Percentiles rank a stretch among this genome's conserved stretches.
Conservation (phyloP, 2,329 filamentous ascomycete genomes). For the Cladosporium sp. region DNA sequence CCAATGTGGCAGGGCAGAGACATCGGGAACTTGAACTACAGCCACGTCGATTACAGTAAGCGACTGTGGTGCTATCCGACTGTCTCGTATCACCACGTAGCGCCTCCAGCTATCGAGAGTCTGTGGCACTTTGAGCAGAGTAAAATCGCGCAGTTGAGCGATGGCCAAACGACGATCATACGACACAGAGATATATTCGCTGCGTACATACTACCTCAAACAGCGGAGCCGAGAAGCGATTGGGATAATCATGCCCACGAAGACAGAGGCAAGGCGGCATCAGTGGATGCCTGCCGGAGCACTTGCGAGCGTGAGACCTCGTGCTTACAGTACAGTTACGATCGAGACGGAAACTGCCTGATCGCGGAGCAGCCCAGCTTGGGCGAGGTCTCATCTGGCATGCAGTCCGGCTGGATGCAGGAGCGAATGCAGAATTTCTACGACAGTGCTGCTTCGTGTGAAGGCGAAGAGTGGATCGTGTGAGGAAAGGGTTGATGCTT, state of each 20-base stretch:
- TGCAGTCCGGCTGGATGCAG: slow-evolving; percentile 31
- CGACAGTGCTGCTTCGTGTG: background rate
- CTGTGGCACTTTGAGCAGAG: slow-evolving; percentile 35
- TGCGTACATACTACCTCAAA: slow-evolving; percentile 30
- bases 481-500: background rate
- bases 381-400: slow-evolving; percentile 26
- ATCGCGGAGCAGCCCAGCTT: slow-evolving; percentile 23
- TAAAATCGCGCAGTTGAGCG: slow-evolving; percentile 24
- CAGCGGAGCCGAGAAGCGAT: slow-evolving; percentile 21
- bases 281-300: slow-evolving; percentile 27
- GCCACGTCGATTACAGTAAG: slow-evolving; percentile 26
- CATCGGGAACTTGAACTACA: slow-evolving; percentile 30
- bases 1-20: slow-evolving; percentile 34
- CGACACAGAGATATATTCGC: slow-evolving; percentile 31
- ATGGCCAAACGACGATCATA: slow-evolving; percentile 20
- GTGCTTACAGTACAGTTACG: slow-evolving; percentile 31
- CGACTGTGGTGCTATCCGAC: slow-evolving; percentile 36
- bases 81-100: slow-evolving; percentile 32
- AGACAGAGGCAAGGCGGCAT: slow-evolving; percentile 21
- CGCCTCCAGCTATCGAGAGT: slow-evolving; percentile 27
- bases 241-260: slow-evolving; percentile 34
- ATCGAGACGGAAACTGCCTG: slow-evolving; percentile 23
- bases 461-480: slow-evolving; percentile 10
- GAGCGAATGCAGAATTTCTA: slow-evolving; percentile 24
- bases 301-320: slow-evolving; percentile 25